These are phyloP conservation scores for Ophiostoma tasmaniense DNA, from an alignment of 2,329 filamentous ascomycete genomes.

Conservation along the genomic window DNA sequence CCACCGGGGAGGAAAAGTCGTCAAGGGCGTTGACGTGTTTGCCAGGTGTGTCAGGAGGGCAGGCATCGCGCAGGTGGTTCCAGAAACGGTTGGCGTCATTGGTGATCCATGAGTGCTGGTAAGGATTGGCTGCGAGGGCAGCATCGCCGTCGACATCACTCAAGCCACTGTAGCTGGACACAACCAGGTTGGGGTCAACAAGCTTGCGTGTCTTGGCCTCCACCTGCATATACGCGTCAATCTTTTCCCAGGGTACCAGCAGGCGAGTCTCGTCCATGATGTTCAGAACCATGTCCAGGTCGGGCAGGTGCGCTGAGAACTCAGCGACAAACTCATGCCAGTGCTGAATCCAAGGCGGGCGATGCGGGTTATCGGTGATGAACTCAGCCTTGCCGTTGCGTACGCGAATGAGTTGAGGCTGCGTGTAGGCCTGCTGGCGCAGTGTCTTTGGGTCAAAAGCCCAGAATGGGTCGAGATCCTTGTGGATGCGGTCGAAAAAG, in stretches of 20 bases:
- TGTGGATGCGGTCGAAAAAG: slow-evolving; percentile 45
- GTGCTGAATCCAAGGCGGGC: slow-evolving; percentile 37
- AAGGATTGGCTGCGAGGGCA: slow-evolving; percentile 22
- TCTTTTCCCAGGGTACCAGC: slow-evolving; percentile 48
- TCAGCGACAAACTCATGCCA: slow-evolving; percentile 42
- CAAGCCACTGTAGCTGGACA: slow-evolving; percentile 36
- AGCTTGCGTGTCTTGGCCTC: slow-evolving; percentile 36
- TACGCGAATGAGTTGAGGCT: slow-evolving; percentile 39
- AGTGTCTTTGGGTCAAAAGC: slow-evolving; percentile 34
- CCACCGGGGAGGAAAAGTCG: slow-evolving; percentile 25
- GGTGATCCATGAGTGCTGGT: slow-evolving; percentile 41
- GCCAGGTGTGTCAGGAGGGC: slow-evolving; percentile 45
- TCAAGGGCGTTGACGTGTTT: slow-evolving; percentile 31
- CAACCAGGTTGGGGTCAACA: slow-evolving; percentile 36
- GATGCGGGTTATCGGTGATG: slow-evolving; percentile 31
- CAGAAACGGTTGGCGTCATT: slow-evolving; percentile 45
- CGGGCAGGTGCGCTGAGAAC: slow-evolving; percentile 47
- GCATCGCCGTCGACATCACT: slow-evolving; percentile 28
- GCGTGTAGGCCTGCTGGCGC: slow-evolving; percentile 31
- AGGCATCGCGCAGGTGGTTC: slow-evolving; percentile 48
- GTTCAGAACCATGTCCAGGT: slow-evolving; percentile 60
- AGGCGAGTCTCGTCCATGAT: slow-evolving; percentile 54
- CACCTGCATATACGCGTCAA: slow-evolving; percentile 40
- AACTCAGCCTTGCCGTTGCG: slow-evolving; percentile 35
- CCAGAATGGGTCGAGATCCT: slow-evolving; percentile 47